Evolutionary conservation across 2,329 filamentous ascomycete species (phyloP), one percentile per base, ranked within the genome.

Genomic region (Aspergillus fijiensis): DNA sequence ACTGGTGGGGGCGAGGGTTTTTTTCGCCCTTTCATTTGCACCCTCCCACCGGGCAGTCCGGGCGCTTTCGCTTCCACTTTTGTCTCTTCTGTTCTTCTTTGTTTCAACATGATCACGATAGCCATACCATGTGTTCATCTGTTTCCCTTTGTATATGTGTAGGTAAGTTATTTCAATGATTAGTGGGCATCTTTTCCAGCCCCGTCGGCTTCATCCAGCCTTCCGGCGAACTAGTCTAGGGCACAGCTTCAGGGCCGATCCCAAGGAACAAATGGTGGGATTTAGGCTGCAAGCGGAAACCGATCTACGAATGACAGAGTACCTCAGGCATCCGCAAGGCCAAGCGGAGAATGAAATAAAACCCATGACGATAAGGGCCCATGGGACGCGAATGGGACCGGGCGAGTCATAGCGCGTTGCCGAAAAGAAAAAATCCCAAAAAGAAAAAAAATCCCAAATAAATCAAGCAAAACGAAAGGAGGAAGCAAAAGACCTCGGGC

Each of bases 391-490:
- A 60, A 66, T 60, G 63, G 62, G 55, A 63, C 58, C 66, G 55
- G 68, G 72, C 70, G 62, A 71, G 70, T 73, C 70, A 73, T 61
- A 71, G 70, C 55, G 59, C 63, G 58, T 66, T 69, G 62, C 62
- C 49, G 50, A 35, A 35, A 35, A 16, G n/a, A 12, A 35, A 35
- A 5, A 14, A 14, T 14, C 21, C 23, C 3, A 35, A 12, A 35
- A 35, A 19, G 16, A 2, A 9, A 42, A 42, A 42, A 45, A 45
- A 19, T 12, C 5, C 3, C 10, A 12, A 16, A 19, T 1, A n/a
- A 19, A 19, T 16, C 14, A 9, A 16, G 33, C 14, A 19, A 45
- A 45, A 45, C 6, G 16, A 19, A 45, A 2, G 16, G 39, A 45
- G 16, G 16, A 45, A 45, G 16, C 23, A 45, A 58, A 63, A 63